Conservation (phyloP, 2,329 filamentous ascomycete genomes). For the Graphiopsis chlorocephala region DNA sequence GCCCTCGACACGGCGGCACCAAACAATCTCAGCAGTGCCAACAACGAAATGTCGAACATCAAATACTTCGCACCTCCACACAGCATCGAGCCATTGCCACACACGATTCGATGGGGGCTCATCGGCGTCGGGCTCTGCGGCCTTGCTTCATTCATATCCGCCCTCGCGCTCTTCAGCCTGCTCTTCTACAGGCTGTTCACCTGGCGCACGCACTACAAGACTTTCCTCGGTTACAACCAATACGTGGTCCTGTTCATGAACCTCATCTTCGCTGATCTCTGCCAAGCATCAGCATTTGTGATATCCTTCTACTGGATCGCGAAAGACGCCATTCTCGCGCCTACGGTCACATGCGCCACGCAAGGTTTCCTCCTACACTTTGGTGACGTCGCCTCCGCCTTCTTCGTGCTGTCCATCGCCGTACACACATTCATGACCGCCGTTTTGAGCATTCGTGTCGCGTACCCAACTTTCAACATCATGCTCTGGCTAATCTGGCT, state of each 20-base stretch:
- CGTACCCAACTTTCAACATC: slow-evolving; percentile 50
- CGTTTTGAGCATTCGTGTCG: slow-evolving; percentile 54
- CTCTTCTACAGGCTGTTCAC: slow-evolving; percentile 31
- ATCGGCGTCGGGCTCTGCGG: slow-evolving; percentile 30
- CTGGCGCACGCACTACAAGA: slow-evolving; percentile 32
- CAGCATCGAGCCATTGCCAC: slow-evolving; percentile 25
- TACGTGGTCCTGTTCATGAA: slow-evolving; percentile 69
- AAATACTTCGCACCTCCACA: slow-evolving; percentile 32
- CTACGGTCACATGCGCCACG: slow-evolving; percentile 55
- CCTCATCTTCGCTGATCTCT: slow-evolving; percentile 65
- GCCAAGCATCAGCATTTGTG: slow-evolving; percentile 63
- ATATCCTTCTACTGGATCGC: slow-evolving; percentile 61
- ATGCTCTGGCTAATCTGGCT: slow-evolving; percentile 54
- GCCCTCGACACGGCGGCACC: neutral
- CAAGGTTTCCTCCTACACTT: slow-evolving; percentile 69
- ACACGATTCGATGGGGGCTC: slow-evolving; percentile 27
- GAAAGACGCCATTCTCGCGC: slow-evolving; percentile 53
- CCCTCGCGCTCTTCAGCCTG: slow-evolving; percentile 30
- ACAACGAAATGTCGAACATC: neutral
- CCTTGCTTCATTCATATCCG: slow-evolving; percentile 30
- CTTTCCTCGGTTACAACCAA: slow-evolving; percentile 52
- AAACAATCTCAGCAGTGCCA: neutral
- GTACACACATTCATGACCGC: slow-evolving; percentile 65
- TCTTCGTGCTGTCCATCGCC: slow-evolving; percentile 66
- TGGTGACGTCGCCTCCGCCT: slow-evolving; percentile 63